phyloP scores from a whole-genome alignment of 2,329 filamentous ascomycete species.

The Niveomyces coronatus region DNA sequence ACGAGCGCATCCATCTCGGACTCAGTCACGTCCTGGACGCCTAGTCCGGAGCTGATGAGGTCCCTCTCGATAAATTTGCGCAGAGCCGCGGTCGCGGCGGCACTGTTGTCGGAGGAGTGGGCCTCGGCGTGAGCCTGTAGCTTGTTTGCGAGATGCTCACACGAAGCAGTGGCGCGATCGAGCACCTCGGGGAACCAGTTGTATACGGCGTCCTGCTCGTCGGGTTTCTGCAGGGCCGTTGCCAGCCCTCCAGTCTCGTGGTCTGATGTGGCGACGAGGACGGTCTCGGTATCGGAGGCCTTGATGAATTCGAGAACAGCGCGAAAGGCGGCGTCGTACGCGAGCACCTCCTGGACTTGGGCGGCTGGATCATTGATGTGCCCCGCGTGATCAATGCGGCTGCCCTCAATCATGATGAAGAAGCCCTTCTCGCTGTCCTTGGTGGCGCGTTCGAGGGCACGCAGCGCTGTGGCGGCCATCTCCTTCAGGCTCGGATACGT shows the following conservation, averaged over 20 bases:
- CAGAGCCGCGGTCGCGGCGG: constrained; percentile 28
- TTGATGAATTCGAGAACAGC: constrained; percentile 78
- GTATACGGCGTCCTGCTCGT: constrained; percentile 45
- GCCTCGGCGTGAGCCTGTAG: constrained; percentile 54
- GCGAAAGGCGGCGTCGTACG: constrained; percentile 80
- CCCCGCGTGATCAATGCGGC: constrained; percentile 89
- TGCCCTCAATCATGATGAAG: constrained; percentile 98
- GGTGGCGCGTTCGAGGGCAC: constrained; percentile 70
- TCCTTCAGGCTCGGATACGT: constrained; percentile 82
- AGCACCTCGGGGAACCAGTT: constrained; percentile 77
- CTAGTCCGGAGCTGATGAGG: constrained; percentile 61
- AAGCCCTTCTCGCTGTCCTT: constrained; percentile 81
- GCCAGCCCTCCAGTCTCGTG: constrained; percentile 91
- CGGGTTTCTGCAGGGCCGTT: constrained; percentile 57
- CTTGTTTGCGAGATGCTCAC: constrained; percentile 57
- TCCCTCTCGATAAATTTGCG: constrained; percentile 56
- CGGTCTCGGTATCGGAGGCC: constrained; percentile 58
- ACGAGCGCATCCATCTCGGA: constrained; percentile 61
- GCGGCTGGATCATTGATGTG: constrained; percentile 76
- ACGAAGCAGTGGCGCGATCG: constrained; percentile 64
- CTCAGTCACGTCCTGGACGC: constrained; percentile 62
- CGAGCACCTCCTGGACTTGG: constrained; percentile 86
- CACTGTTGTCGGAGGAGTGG: constrained; percentile 17
- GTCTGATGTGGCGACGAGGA: constrained; percentile 85
- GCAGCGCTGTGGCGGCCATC: constrained; percentile 78